These are phyloP conservation scores for Waltergamsia citrina DNA, from an alignment of 2,329 filamentous ascomycete genomes.

Conservation along the genomic window DNA sequence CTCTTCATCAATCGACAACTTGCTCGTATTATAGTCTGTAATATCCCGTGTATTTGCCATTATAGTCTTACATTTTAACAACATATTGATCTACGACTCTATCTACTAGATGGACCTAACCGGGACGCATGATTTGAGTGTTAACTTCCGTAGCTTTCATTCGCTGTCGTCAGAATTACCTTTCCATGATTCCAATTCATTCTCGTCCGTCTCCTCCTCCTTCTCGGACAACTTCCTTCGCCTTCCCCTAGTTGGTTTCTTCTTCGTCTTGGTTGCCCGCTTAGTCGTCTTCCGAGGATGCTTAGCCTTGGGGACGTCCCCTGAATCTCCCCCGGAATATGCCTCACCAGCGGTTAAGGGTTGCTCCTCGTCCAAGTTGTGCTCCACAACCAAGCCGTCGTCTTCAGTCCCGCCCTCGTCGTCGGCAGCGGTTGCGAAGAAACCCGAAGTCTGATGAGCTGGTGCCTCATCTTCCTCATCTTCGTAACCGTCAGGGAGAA, in stretches of 20 bases:
- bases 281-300: slow-evolving; percentile 8
- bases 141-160: no score
- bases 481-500: slow-evolving; percentile 47
- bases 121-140: no score
- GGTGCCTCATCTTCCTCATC: slow-evolving; percentile 25
- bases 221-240: slow-evolving; percentile 12
- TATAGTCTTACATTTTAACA: no score
- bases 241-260: background rate
- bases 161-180: no score
- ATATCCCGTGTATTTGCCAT: no score
- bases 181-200: no score
- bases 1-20: no score
- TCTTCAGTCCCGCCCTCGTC: slow-evolving; percentile 26
- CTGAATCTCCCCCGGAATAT: slow-evolving; percentile 2
- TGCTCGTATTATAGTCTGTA: no score
- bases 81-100: no score
- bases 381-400: slow-evolving; percentile 22
- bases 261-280: slow-evolving; percentile 5
- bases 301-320: slow-evolving; percentile 2
- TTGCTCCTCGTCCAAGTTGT: slow-evolving; percentile 5
- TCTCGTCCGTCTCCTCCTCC: slow-evolving; percentile 15
- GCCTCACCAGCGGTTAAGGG: background rate
- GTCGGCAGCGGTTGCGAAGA: slow-evolving; percentile 37
- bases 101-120: no score
- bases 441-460: slow-evolving; percentile 27